Evolutionary conservation across 176 grass and related monocot species (phyloP).

Genomic region (Phyllostachys edulis): DNA sequence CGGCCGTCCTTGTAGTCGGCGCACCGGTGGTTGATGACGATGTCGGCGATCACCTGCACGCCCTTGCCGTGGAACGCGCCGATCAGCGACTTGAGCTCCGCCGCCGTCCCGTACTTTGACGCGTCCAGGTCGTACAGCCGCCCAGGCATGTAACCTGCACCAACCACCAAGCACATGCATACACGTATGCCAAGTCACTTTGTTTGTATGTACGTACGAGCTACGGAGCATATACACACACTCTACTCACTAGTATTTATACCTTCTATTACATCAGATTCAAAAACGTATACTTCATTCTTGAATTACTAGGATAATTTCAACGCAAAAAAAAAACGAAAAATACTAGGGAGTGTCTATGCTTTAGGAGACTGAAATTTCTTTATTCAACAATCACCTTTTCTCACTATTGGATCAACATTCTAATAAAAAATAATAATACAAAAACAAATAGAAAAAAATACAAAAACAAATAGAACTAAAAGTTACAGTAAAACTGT

Average conservation of each 20-base stretch:
- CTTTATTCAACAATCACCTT: too few species aligned
- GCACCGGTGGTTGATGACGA: constrained; percentile 76
- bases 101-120: constrained; percentile 54
- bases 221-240: not conserved
- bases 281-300: not conserved
- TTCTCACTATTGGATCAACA: too few species aligned
- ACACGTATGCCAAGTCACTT: not conserved
- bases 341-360: too few species aligned
- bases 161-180: not conserved
- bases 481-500: too few species aligned
- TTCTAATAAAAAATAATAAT: too few species aligned
- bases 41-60: constrained; percentile 53
- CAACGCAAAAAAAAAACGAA: too few species aligned
- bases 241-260: not conserved
- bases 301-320: not conserved
- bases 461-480: too few species aligned
- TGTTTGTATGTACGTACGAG: not conserved
- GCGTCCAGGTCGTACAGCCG: constrained; percentile 59
- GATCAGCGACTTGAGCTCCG: constrained; percentile 64
- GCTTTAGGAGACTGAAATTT: too few species aligned
- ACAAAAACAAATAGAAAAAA: too few species aligned
- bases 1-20: constrained; percentile 54
- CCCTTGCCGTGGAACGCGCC: constrained; percentile 42
- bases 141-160: constrained; percentile 61
- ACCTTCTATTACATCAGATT: not conserved